phyloP scores from a whole-genome alignment of 371 early-diverging fungal species.

The Dinochytrium kinnereticum region DNA sequence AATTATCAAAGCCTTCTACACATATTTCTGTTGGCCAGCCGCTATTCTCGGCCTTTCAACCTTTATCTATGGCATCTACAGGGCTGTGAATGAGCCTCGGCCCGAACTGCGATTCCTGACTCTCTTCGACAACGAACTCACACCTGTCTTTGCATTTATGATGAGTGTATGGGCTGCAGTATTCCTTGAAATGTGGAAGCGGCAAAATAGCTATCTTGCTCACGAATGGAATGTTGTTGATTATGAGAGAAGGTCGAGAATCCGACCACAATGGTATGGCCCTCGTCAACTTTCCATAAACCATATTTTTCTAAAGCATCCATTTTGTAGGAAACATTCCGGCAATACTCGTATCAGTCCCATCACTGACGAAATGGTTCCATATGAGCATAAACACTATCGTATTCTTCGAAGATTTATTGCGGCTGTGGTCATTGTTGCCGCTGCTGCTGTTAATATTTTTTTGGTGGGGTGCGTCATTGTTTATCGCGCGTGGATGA shows the following conservation, averaged over 20 bases:
- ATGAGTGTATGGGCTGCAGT: slow-evolving; percentile 61
- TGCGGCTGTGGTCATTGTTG: not conserved
- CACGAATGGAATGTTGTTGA: slow-evolving; percentile 60
- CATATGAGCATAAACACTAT: not conserved
- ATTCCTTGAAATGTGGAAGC: slow-evolving; percentile 67
- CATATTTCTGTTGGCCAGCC: slow-evolving; percentile 48
- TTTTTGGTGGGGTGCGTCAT: not conserved
- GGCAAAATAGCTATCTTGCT: slow-evolving; percentile 48
- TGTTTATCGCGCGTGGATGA: slow-evolving; percentile 16
- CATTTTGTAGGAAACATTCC: not conserved
- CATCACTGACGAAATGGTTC: slow-evolving; percentile 4
- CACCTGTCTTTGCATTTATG: slow-evolving; percentile 55
- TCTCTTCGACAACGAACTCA: slow-evolving; percentile 60
- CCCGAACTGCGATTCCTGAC: slow-evolving; percentile 22
- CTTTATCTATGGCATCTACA: slow-evolving; percentile 53
- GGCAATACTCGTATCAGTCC: not conserved
- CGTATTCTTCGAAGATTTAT: not conserved
- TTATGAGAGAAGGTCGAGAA: slow-evolving; percentile 49
- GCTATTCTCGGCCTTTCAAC: slow-evolving; percentile 48
- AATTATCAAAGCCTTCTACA: too few species aligned
- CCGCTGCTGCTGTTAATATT: not conserved
- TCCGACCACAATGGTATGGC: slow-evolving; percentile 55
- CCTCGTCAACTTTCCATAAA: not conserved
- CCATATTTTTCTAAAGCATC: not conserved
- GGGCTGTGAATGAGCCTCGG: slow-evolving; percentile 4